A percentile compares a stretch with the other conserved stretches of the same genome.
Evolutionary conservation across 2,329 filamentous ascomycete genomes (phyloP).

Genomic region (Exophiala oligosperma): DNA sequence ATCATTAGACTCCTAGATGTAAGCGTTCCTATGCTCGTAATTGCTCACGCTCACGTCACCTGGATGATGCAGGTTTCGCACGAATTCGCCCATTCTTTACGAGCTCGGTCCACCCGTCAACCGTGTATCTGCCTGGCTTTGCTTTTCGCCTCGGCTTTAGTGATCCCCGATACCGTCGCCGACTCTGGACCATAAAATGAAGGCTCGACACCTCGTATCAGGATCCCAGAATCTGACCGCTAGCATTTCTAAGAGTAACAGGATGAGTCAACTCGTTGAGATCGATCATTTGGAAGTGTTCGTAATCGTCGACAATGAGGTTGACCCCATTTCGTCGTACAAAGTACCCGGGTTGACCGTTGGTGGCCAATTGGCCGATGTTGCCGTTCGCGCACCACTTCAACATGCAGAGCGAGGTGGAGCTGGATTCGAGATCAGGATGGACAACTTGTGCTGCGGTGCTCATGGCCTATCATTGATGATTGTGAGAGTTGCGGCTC

Average conservation of each 20-base stretch:
- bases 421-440: constrained; percentile 47
- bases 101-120: too few species aligned
- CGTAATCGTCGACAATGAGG: constrained; percentile 57
- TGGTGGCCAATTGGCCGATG: constrained; percentile 43
- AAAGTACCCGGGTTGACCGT: constrained; percentile 46
- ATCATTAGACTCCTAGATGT: too few species aligned
- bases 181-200: constrained; percentile 25
- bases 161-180: too few species aligned
- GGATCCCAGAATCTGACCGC: constrained; percentile 3
- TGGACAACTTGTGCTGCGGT: constrained; percentile 54
- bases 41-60: too few species aligned
- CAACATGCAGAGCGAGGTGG: constrained; percentile 41
- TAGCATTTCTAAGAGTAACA: constrained; percentile 24
- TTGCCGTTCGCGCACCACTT: constrained; percentile 41
- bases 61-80: too few species aligned
- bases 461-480: constrained; percentile 57
- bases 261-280: constrained; percentile 35
- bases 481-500: constrained; percentile 38
- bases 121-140: too few species aligned
- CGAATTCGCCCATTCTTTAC: too few species aligned
- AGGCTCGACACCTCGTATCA: constrained; percentile 26
- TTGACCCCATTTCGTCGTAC: constrained; percentile 53
- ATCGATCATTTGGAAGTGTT: constrained; percentile 50
- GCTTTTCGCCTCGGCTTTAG: too few species aligned
- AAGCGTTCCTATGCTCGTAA: too few species aligned